Percentiles rank a stretch among this genome's conserved stretches.
phyloP scores from a whole-genome alignment of 2,329 filamentous ascomycete species.

The Nemania serpens region DNA sequence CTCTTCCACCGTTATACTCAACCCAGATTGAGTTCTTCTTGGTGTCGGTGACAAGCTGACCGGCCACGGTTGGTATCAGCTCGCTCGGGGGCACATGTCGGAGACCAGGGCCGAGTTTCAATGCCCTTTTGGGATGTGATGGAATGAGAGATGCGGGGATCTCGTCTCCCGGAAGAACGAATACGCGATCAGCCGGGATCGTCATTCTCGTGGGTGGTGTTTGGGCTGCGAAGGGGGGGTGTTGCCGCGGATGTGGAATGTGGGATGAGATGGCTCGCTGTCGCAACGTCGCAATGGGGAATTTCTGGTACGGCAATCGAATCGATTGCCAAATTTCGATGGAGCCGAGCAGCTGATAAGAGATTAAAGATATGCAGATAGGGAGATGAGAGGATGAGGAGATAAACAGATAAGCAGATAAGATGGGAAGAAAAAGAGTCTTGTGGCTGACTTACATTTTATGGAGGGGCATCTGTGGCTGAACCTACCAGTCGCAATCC shows the following conservation, averaged over 20 bases:
- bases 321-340: constrained; percentile 6
- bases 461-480: constrained; percentile 41
- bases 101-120: constrained; percentile 84
- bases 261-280: not conserved
- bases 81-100: constrained; percentile 79
- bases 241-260: constrained; percentile 15
- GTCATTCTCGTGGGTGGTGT: constrained; percentile 50
- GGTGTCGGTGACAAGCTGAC: constrained; percentile 68
- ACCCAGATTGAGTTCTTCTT: constrained; percentile 80
- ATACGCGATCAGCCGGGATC: constrained; percentile 51
- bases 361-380: not conserved
- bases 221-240: not conserved
- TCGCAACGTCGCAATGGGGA: not conserved
- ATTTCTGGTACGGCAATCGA: no score
- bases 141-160: constrained; percentile 71
- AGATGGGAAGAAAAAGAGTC: constrained; percentile 5
- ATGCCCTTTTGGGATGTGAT: constrained; percentile 67
- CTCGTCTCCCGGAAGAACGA: constrained; percentile 82
- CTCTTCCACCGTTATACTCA: constrained; percentile 71
- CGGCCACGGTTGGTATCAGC: constrained; percentile 70
- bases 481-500: constrained; percentile 13
- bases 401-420: not conserved
- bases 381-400: no score
- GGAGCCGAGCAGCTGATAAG: constrained; percentile 6
- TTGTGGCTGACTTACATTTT: constrained; percentile 24